These are phyloP conservation scores for Seminavis robusta DNA, from an alignment of 108 stramenopile species.

Conservation along the genomic window DNA sequence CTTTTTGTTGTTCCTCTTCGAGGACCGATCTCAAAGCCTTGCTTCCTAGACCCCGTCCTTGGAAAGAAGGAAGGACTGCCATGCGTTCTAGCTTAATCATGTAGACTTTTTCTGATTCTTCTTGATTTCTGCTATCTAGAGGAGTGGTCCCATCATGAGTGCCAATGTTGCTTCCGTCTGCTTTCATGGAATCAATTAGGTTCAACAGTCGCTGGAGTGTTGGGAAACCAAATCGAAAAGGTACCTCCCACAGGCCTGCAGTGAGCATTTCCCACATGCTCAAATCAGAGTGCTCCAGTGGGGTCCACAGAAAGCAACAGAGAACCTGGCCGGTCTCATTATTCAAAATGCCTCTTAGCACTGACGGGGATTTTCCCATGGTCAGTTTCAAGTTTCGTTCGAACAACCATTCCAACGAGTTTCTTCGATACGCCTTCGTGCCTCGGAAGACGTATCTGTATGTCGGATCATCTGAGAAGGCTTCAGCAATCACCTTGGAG, in stretches of 20 bases:
- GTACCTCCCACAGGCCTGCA: constrained; percentile 9
- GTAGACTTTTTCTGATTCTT: neutral
- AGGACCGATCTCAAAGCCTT: constrained; percentile 2
- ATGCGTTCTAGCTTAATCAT: constrained; percentile 14
- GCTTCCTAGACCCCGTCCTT: constrained; percentile 20
- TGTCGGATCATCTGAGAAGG: constrained; percentile 6
- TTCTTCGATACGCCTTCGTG: constrained; percentile 5
- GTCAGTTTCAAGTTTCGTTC: constrained; percentile 5
- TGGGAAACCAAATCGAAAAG: constrained; percentile 10
- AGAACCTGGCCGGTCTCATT: neutral
- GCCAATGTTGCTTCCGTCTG: neutral
- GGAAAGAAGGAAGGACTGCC: constrained; percentile 14
- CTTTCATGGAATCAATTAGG: constrained; percentile 1
- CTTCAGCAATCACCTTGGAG: constrained; percentile 18
- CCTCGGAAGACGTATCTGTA: constrained; percentile 13
- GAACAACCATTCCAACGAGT: constrained; percentile 24
- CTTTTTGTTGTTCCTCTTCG: neutral
- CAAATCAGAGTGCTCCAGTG: neutral
- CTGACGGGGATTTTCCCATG: neutral
- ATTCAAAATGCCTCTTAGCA: neutral
- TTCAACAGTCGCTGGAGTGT: constrained; percentile 7
- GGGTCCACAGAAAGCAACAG: constrained; percentile 6
- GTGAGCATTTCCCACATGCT: constrained; percentile 8
- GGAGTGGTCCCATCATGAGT: no score
- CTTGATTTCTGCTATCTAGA: neutral